Base-by-base conservation (phyloP, 176 grass and related monocot genomes). In the Urochloa ruziziensis region DNA sequence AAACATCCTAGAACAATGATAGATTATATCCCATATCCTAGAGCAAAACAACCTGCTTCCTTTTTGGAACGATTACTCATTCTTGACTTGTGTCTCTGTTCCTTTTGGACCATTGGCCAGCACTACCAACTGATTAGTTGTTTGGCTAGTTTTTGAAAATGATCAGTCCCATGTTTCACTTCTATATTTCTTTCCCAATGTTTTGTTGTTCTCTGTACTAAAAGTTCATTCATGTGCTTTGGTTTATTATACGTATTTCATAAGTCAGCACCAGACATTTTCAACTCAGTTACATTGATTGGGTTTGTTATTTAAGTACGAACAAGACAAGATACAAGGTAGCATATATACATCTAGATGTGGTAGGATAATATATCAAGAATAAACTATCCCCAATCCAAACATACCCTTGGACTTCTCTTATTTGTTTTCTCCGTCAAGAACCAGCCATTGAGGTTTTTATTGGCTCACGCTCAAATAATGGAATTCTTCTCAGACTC, bases 401-500 rank as follows among this genome's bases (percentile, higher is more conserved):
- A 84, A 39, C 42, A 68, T 75, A 19, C 25, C 27, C 16, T 47
- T 14, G 19, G 63, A 62, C 52, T 52, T 79, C 23, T 34, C 16
- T 13, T 62, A 39, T 82, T 57, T 83, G 66, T 40, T 80, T 77
- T 60, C 18, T 57, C 18, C 17, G 9, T 24, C 34, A 24, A 56
- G 70, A 84, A 80, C 32, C 23, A 53, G 71, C 10, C 58, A n/a
- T 42, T 67, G 4, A 74, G 48, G 19, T 28, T 80, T 80, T 89
- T 73, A 19, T 78, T 77, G 12, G 48, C 42, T 58, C 19, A 62
- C 51, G 15, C 37, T 85, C 7, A 67, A 70, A 78, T 54, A 64
- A 81, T 52, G 16, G 46, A 48, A 74, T 84, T 51, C n/a, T 69
- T 68, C 34, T 35, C 85, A 90, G 91, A 91, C 91, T 75, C 85